A percentile compares a stretch with the other conserved stretches of the same genome.
These are phyloP conservation scores for Podospora tetraspora DNA, from an alignment of 495 filamentous ascomycete species.

Conservation along the genomic window DNA sequence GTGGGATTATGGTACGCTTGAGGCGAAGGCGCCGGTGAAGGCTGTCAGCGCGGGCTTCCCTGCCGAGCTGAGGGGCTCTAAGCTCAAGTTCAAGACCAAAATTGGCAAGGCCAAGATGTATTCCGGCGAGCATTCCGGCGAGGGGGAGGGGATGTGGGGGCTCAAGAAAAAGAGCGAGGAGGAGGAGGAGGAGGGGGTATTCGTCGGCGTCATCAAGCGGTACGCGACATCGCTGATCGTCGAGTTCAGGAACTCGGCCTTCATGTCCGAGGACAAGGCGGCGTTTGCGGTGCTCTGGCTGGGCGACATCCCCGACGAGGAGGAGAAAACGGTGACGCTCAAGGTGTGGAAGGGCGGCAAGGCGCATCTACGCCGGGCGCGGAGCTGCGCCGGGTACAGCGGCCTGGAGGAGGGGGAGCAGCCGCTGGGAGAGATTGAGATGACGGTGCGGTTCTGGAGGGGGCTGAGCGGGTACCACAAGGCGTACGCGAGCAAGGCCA, in stretches of 20 bases:
- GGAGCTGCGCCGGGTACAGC: constrained; percentile 34
- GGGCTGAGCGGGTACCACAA: constrained; percentile 55
- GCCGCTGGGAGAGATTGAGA: constrained; percentile 51
- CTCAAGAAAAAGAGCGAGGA: constrained; percentile 33
- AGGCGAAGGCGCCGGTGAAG: constrained; percentile 42
- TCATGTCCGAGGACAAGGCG: constrained; percentile 48
- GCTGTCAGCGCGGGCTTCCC: too few species aligned
- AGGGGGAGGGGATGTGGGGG: constrained; percentile 23
- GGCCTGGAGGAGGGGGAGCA: constrained; percentile 40
- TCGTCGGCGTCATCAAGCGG: constrained; percentile 56
- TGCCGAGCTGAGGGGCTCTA: constrained; percentile 34
- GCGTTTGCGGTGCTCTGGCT: constrained; percentile 65
- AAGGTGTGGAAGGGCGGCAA: constrained; percentile 53
- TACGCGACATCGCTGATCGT: constrained; percentile 55
- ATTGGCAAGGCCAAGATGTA: constrained; percentile 52
- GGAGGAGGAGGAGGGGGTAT: constrained; percentile 43
- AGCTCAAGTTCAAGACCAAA: constrained; percentile 53
- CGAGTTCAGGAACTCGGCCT: constrained; percentile 50
- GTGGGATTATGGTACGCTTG: constrained; percentile 63
- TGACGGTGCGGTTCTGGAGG: constrained; percentile 51
- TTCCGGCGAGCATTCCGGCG: constrained; percentile 25
- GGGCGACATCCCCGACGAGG: constrained; percentile 58
- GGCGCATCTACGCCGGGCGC: constrained; percentile 40
- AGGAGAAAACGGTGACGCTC: constrained; percentile 48
- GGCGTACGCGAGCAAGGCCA: constrained; percentile 41